Evolutionary conservation across 345 rosid genomes (phyloP), one percentile per base, ranked within the genome.

Genomic region (Reutealis trisperma): DNA sequence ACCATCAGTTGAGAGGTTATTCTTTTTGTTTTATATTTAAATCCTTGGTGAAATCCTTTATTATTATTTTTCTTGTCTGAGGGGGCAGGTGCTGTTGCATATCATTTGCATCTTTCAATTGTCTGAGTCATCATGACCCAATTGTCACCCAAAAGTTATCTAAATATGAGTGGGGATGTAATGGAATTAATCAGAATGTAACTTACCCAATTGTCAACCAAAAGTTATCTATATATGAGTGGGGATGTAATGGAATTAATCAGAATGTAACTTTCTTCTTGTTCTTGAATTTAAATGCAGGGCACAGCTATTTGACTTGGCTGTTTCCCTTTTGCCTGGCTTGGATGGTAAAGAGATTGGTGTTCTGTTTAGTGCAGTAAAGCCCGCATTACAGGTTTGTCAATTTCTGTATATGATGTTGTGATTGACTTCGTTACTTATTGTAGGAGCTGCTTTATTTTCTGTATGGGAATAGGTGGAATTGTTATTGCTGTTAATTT

Each of bases 291-390:
- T 81, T 76, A 74, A 80, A 80, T 86, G 73, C 91, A 96, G 99
- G 87, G 94, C 92, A 24, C 90, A 83, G 75, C 85, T 92, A 73
- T 86, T 91, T 83, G 97, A 92, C 84, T 81, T 96, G 78, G 89
- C 96, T 52, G 88, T 89, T 81, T 88, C 99, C 49, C 89, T 93
- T 77, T 81, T 92, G 75, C 97, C 96, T 73, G 96, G 94, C 75
- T 84, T 91, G 90, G 88, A 83, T 76, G 83, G 60, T 24, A 76
- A 84, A 73, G 89, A 84, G 83, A 84, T 91, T 60, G 86, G 81
- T 78, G 81, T 90, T 71, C 77, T 92, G 70, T 90, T 84, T 69
- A 79, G 71, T 76, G 93, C 96, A 30, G 83, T 91, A 82, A 87
- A 85, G 78, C 92, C 94, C 63, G 94, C 98, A 76, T 81, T 93